Evolutionary conservation across 164 flowering plant genomes (phyloP), one percentile per base, ranked within the genome.

Genomic region (Annona squamosa): DNA sequence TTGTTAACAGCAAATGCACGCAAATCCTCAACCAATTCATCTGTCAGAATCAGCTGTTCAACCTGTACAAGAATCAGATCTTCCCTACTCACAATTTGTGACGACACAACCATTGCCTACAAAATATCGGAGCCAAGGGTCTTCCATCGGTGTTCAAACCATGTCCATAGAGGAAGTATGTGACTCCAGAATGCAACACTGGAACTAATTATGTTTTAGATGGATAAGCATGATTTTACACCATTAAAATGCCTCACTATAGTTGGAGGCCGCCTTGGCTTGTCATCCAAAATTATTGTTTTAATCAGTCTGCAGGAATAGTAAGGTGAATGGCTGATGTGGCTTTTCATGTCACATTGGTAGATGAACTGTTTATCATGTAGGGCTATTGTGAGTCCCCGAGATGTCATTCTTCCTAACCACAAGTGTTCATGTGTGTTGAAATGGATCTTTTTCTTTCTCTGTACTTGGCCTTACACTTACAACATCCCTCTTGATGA

Each of bases 101-200:
- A 80, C 78, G 12, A 74, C 89, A 48, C 98, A 93, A 52, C 82
- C 93, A 63, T 76, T 89, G 89, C 85, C 92, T 12, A 73, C 94
- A 59, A 93, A 93, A 75, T 89, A 83, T 81, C 82, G 84, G 81
- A 87, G 73, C 66, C 44, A 81, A 9, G 83, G 77, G 63, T 81
- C 97, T 80, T 85, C 94, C 47, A 81, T 96, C 48, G 80, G 87
- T 73, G 90, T 89, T 73, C 84, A 91, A 48, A 75, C 87, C 63
- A 79, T 85, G 65, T 85, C 98, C 44, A 82, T 88, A 83, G 75
- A 91, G 43, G 99, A 93, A 95, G 99, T 96, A 81, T 72, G 71
- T 48, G 63, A 26, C 48, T 56, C 56, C 45, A 9, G 37, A 26
- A 52, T 52, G 13, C 59, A 52, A 52, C 59, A 6, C 13, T 5